Conservation (phyloP, 1,139 yeast species). For the Zygoascus sp. region DNA sequence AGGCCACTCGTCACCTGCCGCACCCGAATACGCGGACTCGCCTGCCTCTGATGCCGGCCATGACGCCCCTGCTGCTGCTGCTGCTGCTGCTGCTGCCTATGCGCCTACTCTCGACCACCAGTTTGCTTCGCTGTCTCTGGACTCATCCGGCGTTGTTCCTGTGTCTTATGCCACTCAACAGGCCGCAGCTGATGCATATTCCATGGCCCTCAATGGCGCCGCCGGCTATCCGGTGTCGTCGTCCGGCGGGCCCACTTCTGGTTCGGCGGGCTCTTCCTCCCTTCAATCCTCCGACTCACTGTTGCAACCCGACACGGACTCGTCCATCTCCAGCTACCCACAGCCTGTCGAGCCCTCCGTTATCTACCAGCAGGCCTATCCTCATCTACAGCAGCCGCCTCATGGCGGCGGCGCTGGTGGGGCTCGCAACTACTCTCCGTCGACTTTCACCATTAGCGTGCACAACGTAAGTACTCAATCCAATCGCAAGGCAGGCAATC, state of each 20-base stretch:
- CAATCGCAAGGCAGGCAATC: too few relatives aligned
- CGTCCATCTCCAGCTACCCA: not conserved
- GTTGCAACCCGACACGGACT: not conserved
- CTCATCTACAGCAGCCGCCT: conserved; percentile 1
- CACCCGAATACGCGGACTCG: not conserved
- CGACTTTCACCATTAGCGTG: conserved; percentile 8
- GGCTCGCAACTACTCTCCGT: not conserved
- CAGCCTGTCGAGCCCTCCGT: not conserved
- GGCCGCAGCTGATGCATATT: not conserved
- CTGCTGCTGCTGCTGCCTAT: not conserved
- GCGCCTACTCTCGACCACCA: not conserved
- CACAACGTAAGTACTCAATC: conserved; percentile 18
- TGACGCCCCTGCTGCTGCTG: not conserved
- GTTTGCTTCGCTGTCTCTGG: not conserved
- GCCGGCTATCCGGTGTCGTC: not conserved
- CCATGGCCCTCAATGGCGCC: not conserved
- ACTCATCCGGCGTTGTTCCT: not conserved
- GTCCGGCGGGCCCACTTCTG: not conserved
- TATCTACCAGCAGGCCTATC: conserved; percentile 10
- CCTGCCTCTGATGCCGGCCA: not conserved
- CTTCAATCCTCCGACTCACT: not conserved
- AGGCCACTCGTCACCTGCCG: not conserved
- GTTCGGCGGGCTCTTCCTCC: not conserved
- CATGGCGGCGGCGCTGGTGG: too few relatives aligned
- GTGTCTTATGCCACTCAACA: not conserved